A percentile compares a stretch with the other conserved stretches of the same genome.
Evolutionary conservation across 257 asterid genomes (phyloP).

Genomic region (Nyctanthes arbortristis): DNA sequence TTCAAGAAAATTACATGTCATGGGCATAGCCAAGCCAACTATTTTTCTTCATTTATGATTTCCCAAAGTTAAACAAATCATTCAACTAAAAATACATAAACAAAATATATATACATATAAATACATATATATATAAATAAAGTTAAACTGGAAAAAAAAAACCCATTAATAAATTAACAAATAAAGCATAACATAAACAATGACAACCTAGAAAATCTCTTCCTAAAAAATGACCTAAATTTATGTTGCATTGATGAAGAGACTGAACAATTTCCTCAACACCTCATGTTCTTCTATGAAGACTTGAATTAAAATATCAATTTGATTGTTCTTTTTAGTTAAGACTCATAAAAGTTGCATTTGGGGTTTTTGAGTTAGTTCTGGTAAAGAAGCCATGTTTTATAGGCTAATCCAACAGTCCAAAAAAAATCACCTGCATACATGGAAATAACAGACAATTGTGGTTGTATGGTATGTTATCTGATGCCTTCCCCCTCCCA

Average conservation of each 20-base stretch:
- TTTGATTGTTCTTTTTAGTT: not conserved
- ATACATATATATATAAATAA: too few species aligned
- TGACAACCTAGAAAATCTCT: not conserved
- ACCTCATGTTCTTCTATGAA: not conserved
- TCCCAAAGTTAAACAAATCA: too few species aligned
- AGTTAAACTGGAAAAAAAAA: too few species aligned
- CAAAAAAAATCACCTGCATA: not conserved
- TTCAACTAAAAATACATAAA: too few species aligned
- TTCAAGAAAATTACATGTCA: conserved; percentile 9
- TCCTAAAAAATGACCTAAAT: not conserved
- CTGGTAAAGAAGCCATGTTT: not conserved
- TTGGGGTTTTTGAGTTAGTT: not conserved
- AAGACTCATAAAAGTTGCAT: not conserved
- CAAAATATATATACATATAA: too few species aligned
- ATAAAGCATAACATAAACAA: too few species aligned
- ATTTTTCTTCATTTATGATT: too few species aligned
- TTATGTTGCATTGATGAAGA: not conserved
- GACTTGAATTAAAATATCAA: too few species aligned
- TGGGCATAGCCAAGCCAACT: not conserved
- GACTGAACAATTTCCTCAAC: not conserved
- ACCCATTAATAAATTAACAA: too few species aligned
- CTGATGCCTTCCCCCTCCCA: too few species aligned
- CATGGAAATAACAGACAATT: not conserved
- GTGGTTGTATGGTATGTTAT: not conserved
- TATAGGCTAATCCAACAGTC: too few species aligned